Evolutionary conservation across 345 rosid species (phyloP).

Genomic region (Sapria himalayana): DNA sequence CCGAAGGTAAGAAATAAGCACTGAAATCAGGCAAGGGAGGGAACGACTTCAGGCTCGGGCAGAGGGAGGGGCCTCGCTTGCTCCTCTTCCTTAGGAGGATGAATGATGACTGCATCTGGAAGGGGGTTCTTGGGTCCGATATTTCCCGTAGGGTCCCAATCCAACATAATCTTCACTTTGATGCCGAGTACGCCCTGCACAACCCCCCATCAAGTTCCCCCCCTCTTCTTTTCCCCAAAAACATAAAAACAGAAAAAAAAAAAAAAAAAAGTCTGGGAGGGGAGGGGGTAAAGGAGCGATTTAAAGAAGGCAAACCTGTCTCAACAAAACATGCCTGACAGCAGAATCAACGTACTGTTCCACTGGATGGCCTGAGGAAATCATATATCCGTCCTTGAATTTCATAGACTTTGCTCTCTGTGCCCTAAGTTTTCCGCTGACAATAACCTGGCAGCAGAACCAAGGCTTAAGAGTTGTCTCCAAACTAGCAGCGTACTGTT

Average conservation of each 20-base stretch:
- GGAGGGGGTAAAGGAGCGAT: too few relatives aligned
- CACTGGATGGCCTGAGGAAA: slow-evolving; percentile 81
- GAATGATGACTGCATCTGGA: slow-evolving; percentile 69
- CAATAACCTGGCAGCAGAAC: slow-evolving; percentile 37
- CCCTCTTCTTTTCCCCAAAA: too few relatives aligned
- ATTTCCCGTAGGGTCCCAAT: slow-evolving; percentile 80
- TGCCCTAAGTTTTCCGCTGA: slow-evolving; percentile 81
- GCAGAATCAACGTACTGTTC: slow-evolving; percentile 86
- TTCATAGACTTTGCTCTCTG: slow-evolving; percentile 89
- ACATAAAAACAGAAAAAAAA: too few relatives aligned
- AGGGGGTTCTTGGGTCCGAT: slow-evolving; percentile 53
- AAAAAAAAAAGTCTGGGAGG: too few relatives aligned
- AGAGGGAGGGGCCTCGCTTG: too few relatives aligned
- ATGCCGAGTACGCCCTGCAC: slow-evolving; percentile 69
- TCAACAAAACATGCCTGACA: slow-evolving; percentile 62
- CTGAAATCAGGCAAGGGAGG: too few relatives aligned
- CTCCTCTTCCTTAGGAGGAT: slow-evolving; percentile 59
- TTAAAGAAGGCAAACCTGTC: slow-evolving; percentile 37
- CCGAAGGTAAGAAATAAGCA: too few relatives aligned
- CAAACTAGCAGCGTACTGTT: too few relatives aligned
- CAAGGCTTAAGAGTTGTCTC: too few relatives aligned
- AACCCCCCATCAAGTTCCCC: too few relatives aligned
- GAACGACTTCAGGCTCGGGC: too few relatives aligned
- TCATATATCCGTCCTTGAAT: slow-evolving; percentile 92
- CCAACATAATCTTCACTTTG: slow-evolving; percentile 78